A percentile compares a stretch with the other conserved stretches of the same genome.
These are phyloP conservation scores for Fusarium papillatum DNA, from an alignment of 2,329 filamentous ascomycete species.

Conservation along the genomic window DNA sequence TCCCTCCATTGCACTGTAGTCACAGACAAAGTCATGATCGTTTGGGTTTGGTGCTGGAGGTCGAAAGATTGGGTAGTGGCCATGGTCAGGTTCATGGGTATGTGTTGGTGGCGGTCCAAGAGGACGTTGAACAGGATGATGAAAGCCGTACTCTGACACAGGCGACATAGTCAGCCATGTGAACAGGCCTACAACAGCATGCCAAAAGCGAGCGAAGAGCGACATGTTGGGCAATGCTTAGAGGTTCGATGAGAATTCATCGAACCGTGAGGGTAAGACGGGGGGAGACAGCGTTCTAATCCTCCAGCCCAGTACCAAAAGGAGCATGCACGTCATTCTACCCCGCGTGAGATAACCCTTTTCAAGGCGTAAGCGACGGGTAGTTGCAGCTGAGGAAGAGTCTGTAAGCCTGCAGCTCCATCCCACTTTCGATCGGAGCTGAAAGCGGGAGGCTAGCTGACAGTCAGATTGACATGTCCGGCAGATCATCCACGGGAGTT, in stretches of 20 bases:
- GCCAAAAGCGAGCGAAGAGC: slow-evolving; percentile 34
- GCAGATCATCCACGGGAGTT: neutral
- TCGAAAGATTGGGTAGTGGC: slow-evolving; percentile 17
- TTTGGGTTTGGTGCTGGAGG: slow-evolving; percentile 19
- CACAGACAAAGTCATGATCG: slow-evolving; percentile 40
- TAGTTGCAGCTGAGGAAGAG: neutral
- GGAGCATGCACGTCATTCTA: neutral
- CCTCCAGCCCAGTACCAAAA: neutral
- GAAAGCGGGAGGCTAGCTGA: slow-evolving; percentile 7
- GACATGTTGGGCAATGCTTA: slow-evolving; percentile 21
- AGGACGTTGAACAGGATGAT: slow-evolving; percentile 19
- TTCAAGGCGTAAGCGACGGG: neutral
- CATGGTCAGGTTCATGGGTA: neutral
- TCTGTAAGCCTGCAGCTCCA: neutral
- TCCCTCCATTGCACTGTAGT: slow-evolving; percentile 42
- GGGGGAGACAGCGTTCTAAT: neutral
- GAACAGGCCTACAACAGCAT: slow-evolving; percentile 29
- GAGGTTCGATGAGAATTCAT: neutral
- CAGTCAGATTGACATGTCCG: neutral
- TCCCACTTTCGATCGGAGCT: slow-evolving; percentile 6
- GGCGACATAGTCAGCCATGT: slow-evolving; percentile 39
- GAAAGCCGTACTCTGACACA: slow-evolving; percentile 5
- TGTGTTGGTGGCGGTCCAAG: slow-evolving; percentile 16
- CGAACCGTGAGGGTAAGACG: neutral
- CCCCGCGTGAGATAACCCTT: neutral